A percentile compares a stretch with the other conserved stretches of the same genome.
These are phyloP conservation scores for Boletus smithii DNA, from an alignment of 1,284 basidiomycete species.

Conservation along the genomic window DNA sequence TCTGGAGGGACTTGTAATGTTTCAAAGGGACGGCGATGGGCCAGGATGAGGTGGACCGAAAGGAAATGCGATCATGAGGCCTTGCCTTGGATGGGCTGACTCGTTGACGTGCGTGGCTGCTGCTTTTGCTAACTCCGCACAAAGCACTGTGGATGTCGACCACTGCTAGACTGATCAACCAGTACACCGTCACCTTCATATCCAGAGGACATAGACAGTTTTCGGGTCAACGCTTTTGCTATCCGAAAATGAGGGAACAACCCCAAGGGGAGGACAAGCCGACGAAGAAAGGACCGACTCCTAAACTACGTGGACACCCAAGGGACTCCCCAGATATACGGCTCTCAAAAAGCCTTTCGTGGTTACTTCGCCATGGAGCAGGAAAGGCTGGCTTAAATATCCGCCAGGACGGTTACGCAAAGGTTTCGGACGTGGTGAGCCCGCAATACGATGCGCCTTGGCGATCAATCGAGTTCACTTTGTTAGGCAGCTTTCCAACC, in stretches of 20 bases:
- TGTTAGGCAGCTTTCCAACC: slow-evolving; percentile 46
- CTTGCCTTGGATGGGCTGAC: neutral
- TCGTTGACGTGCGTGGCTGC: neutral
- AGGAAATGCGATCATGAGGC: slow-evolving; percentile 11
- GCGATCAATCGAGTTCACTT: slow-evolving; percentile 5
- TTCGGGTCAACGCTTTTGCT: slow-evolving; percentile 4
- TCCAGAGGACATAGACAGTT: slow-evolving; percentile 3
- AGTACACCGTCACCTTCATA: too few species aligned
- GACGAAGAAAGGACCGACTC: slow-evolving; percentile 15
- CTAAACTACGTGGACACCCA: slow-evolving; percentile 29
- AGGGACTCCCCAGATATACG: slow-evolving; percentile 25
- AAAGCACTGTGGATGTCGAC: slow-evolving; percentile 6
- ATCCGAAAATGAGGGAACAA: slow-evolving; percentile 17
- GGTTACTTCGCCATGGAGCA: slow-evolving; percentile 71
- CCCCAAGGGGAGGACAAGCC: slow-evolving; percentile 5
- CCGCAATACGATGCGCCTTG: neutral
- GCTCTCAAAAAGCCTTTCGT: slow-evolving; percentile 62
- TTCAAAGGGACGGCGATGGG: slow-evolving; percentile 1
- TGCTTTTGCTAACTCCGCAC: slow-evolving; percentile 1
- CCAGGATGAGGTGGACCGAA: slow-evolving; percentile 6
- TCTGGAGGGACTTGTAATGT: slow-evolving; percentile 31
- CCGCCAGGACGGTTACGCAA: slow-evolving; percentile 64
- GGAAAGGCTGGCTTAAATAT: slow-evolving; percentile 56
- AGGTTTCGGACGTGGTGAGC: slow-evolving; percentile 58
- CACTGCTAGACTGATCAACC: neutral